Percentiles rank a stretch among this genome's conserved stretches.
phyloP scores from a whole-genome alignment of 2,329 filamentous ascomycete genomes.

The Diaporthe vexans region DNA sequence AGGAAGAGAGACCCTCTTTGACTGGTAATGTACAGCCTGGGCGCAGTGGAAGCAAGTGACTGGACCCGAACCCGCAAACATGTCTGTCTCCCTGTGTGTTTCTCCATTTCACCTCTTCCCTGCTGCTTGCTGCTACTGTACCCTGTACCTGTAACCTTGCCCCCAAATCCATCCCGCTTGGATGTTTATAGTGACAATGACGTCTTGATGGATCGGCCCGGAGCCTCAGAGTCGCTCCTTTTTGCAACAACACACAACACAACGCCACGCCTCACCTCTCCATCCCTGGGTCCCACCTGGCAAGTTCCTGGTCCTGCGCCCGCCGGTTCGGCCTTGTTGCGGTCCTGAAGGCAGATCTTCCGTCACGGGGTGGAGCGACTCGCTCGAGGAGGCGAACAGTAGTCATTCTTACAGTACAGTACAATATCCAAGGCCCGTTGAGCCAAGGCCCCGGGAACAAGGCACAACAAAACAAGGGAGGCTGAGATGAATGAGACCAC shows the following conservation, averaged over 20 bases:
- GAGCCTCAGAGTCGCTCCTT: not conserved
- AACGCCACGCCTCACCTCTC: too few relatives aligned
- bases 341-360: not conserved
- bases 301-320: too few relatives aligned
- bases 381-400: too few relatives aligned
- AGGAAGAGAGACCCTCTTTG: not conserved
- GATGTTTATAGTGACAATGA: conserved; percentile 13
- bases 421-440: not conserved
- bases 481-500: not conserved
- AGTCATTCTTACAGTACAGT: too few relatives aligned
- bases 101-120: too few relatives aligned
- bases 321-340: not conserved
- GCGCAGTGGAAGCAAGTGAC: not conserved
- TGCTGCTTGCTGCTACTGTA: not conserved
- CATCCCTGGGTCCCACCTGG: not conserved
- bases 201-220: conserved; percentile 27
- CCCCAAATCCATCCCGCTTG: not conserved
- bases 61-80: conserved; percentile 28
- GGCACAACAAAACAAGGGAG: too few relatives aligned
- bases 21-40: not conserved
- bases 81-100: not conserved
- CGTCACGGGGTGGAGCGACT: too few relatives aligned
- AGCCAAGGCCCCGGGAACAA: not conserved
- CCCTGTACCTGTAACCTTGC: not conserved
- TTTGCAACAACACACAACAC: not conserved